A percentile compares a stretch with the other conserved stretches of the same genome.
Conservation (phyloP, 83 land plant species). For the Thuja plicata region DNA sequence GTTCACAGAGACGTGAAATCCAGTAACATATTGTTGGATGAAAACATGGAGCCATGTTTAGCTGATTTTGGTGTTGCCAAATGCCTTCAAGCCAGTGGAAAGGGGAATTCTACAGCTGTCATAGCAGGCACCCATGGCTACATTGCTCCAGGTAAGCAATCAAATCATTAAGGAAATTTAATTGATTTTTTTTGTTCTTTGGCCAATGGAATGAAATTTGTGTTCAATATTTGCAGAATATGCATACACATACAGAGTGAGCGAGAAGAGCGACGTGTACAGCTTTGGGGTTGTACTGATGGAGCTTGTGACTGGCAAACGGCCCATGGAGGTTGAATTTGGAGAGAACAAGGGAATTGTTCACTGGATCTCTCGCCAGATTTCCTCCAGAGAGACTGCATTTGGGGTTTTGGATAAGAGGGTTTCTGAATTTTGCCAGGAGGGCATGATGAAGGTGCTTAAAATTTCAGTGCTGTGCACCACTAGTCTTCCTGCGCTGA, state of each 20-base stretch:
- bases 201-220: no score
- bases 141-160: constrained; percentile 38
- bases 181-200: neutral
- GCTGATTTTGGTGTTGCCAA: constrained; percentile 54
- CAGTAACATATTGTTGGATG: constrained; percentile 40
- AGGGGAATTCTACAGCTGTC: constrained; percentile 16
- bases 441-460: constrained; percentile 56
- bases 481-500: constrained; percentile 28
- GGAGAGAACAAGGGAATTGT: constrained; percentile 65
- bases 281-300: constrained; percentile 71
- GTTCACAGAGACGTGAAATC: constrained; percentile 49
- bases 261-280: constrained; percentile 71
- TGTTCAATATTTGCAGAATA: constrained; percentile 33
- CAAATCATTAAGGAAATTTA: neutral
- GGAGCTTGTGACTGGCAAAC: constrained; percentile 68
- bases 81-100: constrained; percentile 12
- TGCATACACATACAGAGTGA: constrained; percentile 57
- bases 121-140: constrained; percentile 40
- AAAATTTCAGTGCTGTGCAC: constrained; percentile 55
- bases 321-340: constrained; percentile 57
- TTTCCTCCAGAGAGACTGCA: constrained; percentile 38
- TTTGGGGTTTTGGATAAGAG: constrained; percentile 46
- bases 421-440: constrained; percentile 31
- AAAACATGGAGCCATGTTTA: constrained; percentile 26
- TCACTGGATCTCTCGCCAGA: constrained; percentile 48